These are phyloP conservation scores for Xylaria sp. DNA, from an alignment of 495 filamentous ascomycete species.

Conservation along the genomic window DNA sequence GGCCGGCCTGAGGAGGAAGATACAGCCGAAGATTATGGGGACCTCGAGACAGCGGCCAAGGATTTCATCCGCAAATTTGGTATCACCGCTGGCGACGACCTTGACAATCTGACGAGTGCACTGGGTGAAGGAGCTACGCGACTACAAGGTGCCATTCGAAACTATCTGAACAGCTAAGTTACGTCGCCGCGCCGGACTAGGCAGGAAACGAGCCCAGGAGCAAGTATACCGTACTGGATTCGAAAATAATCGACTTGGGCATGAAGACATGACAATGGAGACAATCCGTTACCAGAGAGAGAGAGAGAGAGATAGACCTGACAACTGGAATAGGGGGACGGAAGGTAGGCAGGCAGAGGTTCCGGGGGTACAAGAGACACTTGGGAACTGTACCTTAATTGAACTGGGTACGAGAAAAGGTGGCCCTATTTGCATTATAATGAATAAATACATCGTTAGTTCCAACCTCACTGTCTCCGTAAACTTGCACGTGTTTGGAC, in stretches of 20 bases:
- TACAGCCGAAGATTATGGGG: slow-evolving; percentile 74
- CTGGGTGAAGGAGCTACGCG: slow-evolving; percentile 84
- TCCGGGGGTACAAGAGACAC: not conserved
- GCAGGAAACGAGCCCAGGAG: not conserved
- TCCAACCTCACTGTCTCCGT: not conserved
- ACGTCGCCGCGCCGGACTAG: not conserved
- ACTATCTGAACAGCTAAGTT: slow-evolving; percentile 67
- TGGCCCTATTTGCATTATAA: slow-evolving; percentile 18
- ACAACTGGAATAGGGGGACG: slow-evolving; percentile 3
- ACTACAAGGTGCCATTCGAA: slow-evolving; percentile 87
- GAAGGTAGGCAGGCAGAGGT: not conserved
- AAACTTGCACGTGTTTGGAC: not conserved
- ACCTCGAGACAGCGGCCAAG: slow-evolving; percentile 88
- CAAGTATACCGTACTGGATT: not conserved
- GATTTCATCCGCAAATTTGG: slow-evolving; percentile 95
- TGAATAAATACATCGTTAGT: slow-evolving; percentile 21
- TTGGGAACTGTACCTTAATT: not conserved
- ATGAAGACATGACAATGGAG: slow-evolving; percentile 9
- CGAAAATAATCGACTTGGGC: slow-evolving; percentile 4
- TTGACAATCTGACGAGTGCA: slow-evolving; percentile 83
- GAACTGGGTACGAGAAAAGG: not conserved
- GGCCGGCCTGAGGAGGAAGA: slow-evolving; percentile 83
- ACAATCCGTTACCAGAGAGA: not conserved
- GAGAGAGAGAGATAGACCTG: slow-evolving; percentile 6
- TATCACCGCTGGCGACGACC: slow-evolving; percentile 90